Evolutionary conservation across 345 rosid species (phyloP).

Genomic region (Mercurialis annua): DNA sequence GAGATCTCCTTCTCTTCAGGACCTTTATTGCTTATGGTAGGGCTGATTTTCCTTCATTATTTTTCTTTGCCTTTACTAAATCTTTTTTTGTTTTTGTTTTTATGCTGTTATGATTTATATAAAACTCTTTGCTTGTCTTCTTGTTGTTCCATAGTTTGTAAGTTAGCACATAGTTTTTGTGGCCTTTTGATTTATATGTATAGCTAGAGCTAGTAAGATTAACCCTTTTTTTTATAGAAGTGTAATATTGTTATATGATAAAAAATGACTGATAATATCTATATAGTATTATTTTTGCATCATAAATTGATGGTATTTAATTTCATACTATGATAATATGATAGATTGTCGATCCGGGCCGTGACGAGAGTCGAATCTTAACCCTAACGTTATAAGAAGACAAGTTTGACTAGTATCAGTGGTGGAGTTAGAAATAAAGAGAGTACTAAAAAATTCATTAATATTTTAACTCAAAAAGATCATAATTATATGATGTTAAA

Average conservation of each 20-base stretch:
- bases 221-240: not conserved
- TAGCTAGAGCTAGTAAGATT: not conserved
- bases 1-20: conserved; percentile 13
- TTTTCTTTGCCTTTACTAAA: not conserved
- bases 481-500: too few species aligned
- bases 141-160: conserved; percentile 5
- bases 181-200: not conserved
- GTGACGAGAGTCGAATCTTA: too few species aligned
- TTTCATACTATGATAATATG: too few species aligned
- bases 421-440: too few species aligned
- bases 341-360: too few species aligned
- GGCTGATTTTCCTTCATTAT: not conserved
- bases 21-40: conserved; percentile 8
- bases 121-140: conserved; percentile 10
- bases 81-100: conserved; percentile 15
- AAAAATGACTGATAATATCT: not conserved
- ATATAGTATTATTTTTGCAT: too few species aligned
- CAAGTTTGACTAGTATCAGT: too few species aligned
- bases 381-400: too few species aligned
- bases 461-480: too few species aligned
- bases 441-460: too few species aligned
- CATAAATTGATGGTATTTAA: too few species aligned
- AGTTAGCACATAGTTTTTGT: not conserved
- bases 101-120: not conserved
- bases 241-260: not conserved